Conservation (phyloP, 2,329 filamentous ascomycete genomes). For the Arthrinium phaeospermum region DNA sequence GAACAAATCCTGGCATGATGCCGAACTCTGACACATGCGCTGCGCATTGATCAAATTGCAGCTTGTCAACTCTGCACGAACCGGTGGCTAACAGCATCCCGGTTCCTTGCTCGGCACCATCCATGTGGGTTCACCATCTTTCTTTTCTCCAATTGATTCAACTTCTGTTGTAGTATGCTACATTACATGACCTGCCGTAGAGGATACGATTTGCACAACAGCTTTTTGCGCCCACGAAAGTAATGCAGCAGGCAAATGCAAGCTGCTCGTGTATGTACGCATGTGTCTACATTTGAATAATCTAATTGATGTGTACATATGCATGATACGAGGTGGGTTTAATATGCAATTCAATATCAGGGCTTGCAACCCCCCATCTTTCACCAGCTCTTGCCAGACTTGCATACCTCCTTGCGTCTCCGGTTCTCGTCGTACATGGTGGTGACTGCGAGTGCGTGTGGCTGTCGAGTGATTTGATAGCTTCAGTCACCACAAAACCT, state of each 20-base stretch:
- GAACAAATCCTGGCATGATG: not conserved
- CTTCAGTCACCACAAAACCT: conserved; percentile 4
- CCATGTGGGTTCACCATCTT: not conserved
- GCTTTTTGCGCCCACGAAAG: not conserved
- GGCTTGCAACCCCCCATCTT: conserved; percentile 6
- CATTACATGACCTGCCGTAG: not conserved
- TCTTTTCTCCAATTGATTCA: not conserved
- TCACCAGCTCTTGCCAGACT: not conserved
- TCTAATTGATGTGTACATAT: not conserved
- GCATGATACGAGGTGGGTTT: conserved; percentile 8
- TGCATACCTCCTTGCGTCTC: conserved; percentile 8
- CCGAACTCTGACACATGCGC: conserved; percentile 10
- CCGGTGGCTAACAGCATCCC: not conserved
- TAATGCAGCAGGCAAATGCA: no score
- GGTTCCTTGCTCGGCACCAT: conserved; percentile 4
- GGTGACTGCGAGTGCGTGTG: not conserved
- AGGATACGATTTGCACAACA: not conserved
- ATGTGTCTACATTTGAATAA: not conserved
- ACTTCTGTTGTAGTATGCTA: not conserved
- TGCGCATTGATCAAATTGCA: conserved; percentile 15
- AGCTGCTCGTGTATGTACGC: not conserved
- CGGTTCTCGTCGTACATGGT: not conserved
- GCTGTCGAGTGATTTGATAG: not conserved
- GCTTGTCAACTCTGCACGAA: conserved; percentile 10
- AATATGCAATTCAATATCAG: not conserved